Base-by-base conservation (phyloP, 192 early-diverging fungal genomes). In the Borealophlyctis nickersoniae region DNA sequence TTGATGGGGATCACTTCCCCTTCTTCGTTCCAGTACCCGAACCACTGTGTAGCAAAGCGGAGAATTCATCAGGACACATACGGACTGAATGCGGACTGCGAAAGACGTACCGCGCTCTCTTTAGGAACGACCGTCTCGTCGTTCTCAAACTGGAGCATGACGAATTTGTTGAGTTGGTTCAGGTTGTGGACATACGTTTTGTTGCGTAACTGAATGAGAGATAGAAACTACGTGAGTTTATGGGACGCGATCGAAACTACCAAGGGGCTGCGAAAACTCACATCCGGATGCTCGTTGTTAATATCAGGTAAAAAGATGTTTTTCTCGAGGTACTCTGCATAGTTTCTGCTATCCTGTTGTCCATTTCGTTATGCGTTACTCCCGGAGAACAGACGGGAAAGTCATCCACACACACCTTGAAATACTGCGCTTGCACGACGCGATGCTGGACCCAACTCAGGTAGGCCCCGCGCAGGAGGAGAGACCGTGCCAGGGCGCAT, bases 341-440 rank as follows among this genome's bases (percentile, higher is more conserved):
- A 58, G n/a, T 82, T 81, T 45, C 60, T 66, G 0, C 81, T 77
- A 53, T 89, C 78, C 74, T 68, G 16, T n/a, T n/a, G n/a, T n/a
- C n/a, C n/a, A n/a, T n/a, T n/a, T n/a, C n/a, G n/a, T n/a, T n/a
- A n/a, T n/a, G n/a, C n/a, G n/a, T n/a, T n/a, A n/a, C n/a, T n/a
- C n/a, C n/a, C n/a, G n/a, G n/a, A n/a, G n/a, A n/a, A n/a, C n/a
- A n/a, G n/a, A n/a, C n/a, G n/a, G n/a, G n/a, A n/a, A n/a, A n/a
- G n/a, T n/a, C n/a, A n/a, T n/a, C n/a, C n/a, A 35, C 3, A 60
- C 26, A 30, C 75, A 86, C 87, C 62, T 92, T 93, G 66, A 84
- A 98, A 60, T 97, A 98, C 77, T 98, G 96, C 2, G 95, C 96
- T 77, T 93, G 96, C 7, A 98, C 77, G 3, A 94, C 74, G 62